Conservation (phyloP, 305 asterid species). For the Plantago rigida region DNA sequence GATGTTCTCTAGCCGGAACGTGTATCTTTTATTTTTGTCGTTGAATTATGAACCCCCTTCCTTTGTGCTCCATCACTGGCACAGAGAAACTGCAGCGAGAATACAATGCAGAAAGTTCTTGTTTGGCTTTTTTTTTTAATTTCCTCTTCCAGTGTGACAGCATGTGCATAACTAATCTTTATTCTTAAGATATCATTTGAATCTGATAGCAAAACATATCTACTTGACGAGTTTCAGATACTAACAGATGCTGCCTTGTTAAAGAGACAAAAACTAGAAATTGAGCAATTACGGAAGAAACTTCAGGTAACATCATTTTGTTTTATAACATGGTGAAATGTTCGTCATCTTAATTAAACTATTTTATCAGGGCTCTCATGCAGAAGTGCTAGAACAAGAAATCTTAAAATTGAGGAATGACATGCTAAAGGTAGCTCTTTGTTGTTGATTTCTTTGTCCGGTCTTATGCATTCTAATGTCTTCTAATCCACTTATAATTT, state of each 20-base stretch:
- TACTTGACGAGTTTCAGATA: slow-evolving; percentile 43
- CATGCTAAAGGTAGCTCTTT: slow-evolving; percentile 64
- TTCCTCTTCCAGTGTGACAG: neutral
- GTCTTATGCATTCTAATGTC: slow-evolving; percentile 17
- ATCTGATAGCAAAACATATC: slow-evolving; percentile 20
- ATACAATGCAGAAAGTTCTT: neutral
- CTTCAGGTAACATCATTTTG: slow-evolving; percentile 55
- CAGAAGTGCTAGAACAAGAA: slow-evolving; percentile 85
- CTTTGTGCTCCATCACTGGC: slow-evolving; percentile 1
- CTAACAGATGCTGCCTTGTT: slow-evolving; percentile 87
- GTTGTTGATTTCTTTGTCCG: neutral
- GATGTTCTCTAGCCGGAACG: neutral
- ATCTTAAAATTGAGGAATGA: slow-evolving; percentile 85
- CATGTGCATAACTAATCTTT: neutral
- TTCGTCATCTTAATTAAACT: slow-evolving; percentile 7
- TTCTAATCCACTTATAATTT: slow-evolving; percentile 19
- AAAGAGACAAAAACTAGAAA: slow-evolving; percentile 80
- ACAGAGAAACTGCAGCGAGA: neutral
- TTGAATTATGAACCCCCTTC: neutral
- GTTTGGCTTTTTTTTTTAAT: neutral
- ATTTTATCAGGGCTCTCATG: slow-evolving; percentile 66
- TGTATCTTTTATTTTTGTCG: neutral
- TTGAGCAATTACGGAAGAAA: slow-evolving; percentile 72
- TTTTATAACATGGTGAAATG: slow-evolving; percentile 16
- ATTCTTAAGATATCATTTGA: slow-evolving; percentile 2